Conservation (phyloP, 2,329 filamentous ascomycete genomes). For the Phyllachora maydis region DNA sequence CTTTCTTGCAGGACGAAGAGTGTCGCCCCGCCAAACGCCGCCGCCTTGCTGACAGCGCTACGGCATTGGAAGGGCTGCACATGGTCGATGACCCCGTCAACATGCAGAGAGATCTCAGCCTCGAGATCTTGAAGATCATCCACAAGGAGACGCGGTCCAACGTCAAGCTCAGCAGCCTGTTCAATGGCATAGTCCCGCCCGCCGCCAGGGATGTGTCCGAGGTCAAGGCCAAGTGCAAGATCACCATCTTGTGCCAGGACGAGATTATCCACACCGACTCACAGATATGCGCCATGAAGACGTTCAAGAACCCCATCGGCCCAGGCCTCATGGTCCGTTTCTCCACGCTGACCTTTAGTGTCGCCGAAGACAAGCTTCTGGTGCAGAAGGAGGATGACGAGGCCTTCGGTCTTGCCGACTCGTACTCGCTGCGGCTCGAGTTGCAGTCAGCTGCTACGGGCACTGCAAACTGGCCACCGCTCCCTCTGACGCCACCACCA, state of each 20-base stretch:
- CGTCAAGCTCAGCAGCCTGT: slow-evolving; percentile 12
- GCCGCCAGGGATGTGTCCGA: slow-evolving; percentile 13
- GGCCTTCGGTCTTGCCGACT: slow-evolving; percentile 23
- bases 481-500: slow-evolving; percentile 13
- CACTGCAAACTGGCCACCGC: slow-evolving; percentile 32
- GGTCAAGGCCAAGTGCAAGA: slow-evolving; percentile 19
- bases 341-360: slow-evolving; percentile 25
- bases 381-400: slow-evolving; percentile 24
- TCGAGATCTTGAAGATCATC: slow-evolving; percentile 30
- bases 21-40: slow-evolving; percentile 26
- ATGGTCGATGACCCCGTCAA: slow-evolving; percentile 2
- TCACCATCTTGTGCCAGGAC: slow-evolving; percentile 16
- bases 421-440: slow-evolving; percentile 28
- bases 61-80: slow-evolving; percentile 4
- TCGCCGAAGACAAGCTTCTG: slow-evolving; percentile 28
- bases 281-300: slow-evolving; percentile 28
- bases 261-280: slow-evolving; percentile 20
- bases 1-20: slow-evolving; percentile 12
- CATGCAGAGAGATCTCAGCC: slow-evolving; percentile 22
- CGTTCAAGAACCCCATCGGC: slow-evolving; percentile 24
- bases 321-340: slow-evolving; percentile 23
- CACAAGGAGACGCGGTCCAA: slow-evolving; percentile 24
- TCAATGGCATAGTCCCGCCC: slow-evolving; percentile 14
- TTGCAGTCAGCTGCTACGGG: slow-evolving; percentile 27
- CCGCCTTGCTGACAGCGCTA: slow-evolving; percentile 19